These are phyloP conservation scores for Austroboletus festivus DNA, from an alignment of 768 basidiomycete species.

Conservation along the genomic window DNA sequence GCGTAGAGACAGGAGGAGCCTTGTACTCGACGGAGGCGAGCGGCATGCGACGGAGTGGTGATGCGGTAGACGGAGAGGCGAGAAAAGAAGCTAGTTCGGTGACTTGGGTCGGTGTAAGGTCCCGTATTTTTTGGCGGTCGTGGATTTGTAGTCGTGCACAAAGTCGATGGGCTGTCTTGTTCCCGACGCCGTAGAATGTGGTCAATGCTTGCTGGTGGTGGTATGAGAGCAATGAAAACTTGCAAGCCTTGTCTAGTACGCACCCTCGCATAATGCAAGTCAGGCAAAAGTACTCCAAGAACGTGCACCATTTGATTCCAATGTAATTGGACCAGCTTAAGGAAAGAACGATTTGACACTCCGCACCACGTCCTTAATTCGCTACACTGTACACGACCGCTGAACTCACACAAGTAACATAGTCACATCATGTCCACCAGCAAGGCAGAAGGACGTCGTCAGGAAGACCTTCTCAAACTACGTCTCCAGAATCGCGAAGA, in stretches of 20 bases:
- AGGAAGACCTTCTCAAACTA: conserved; percentile 83
- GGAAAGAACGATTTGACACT: conserved; percentile 19
- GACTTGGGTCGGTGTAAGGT: conserved; percentile 83
- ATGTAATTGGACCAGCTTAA: background rate
- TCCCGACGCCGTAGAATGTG: conserved; percentile 85
- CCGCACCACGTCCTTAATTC: conserved; percentile 15
- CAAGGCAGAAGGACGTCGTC: conserved; percentile 81
- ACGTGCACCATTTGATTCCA: conserved; percentile 91
- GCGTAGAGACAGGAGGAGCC: conserved; percentile 42
- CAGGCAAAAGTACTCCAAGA: conserved; percentile 79
- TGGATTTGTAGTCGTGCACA: conserved; percentile 94
- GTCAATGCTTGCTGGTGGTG: conserved; percentile 77
- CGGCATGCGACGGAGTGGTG: conserved; percentile 61
- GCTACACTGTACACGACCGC: background rate
- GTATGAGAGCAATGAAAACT: background rate
- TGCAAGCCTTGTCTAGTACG: conserved; percentile 21
- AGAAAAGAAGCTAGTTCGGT: conserved; percentile 93
- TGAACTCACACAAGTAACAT: conserved; percentile 13
- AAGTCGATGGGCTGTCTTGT: conserved; percentile 68
- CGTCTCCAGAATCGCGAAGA: conserved; percentile 77
- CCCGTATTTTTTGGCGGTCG: conserved; percentile 73
- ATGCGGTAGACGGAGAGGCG: conserved; percentile 79
- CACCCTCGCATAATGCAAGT: conserved; percentile 75
- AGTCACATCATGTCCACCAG: conserved; percentile 60
- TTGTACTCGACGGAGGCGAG: conserved; percentile 56